A percentile compares a stretch with the other conserved stretches of the same genome.
phyloP scores from a whole-genome alignment of 164 flowering plant species.

The Sedum album region DNA sequence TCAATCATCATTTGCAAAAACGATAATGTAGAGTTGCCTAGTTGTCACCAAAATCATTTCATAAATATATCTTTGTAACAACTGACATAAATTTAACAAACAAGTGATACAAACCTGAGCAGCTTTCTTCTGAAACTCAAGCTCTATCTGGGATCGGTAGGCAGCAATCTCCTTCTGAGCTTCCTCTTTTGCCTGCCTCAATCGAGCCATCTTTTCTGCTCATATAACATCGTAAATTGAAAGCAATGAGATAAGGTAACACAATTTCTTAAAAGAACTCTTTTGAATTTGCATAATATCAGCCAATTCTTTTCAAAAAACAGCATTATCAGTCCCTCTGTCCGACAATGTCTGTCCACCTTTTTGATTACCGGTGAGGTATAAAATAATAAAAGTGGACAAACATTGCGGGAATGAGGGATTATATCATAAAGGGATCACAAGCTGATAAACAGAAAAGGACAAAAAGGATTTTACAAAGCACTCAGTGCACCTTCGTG shows the following conservation, averaged over 20 bases:
- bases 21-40: not conserved
- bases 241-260: not conserved
- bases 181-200: constrained; percentile 58
- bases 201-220: constrained; percentile 46
- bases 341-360: too few species aligned
- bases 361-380: too few species aligned
- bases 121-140: constrained; percentile 42
- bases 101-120: constrained; percentile 30
- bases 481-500: not conserved
- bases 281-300: constrained; percentile 4
- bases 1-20: too few species aligned
- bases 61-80: not conserved
- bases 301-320: too few species aligned
- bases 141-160: constrained; percentile 47
- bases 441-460: not conserved
- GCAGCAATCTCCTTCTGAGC: constrained; percentile 55
- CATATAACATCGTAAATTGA: not conserved
- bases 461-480: not conserved
- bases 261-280: not conserved
- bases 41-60: too few species aligned
- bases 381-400: too few species aligned
- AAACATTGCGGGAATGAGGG: too few species aligned
- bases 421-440: not conserved
- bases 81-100: not conserved
- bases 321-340: too few species aligned